phyloP scores from a whole-genome alignment of 2,329 filamentous ascomycete genomes.

The Ophiostoma australiae region DNA sequence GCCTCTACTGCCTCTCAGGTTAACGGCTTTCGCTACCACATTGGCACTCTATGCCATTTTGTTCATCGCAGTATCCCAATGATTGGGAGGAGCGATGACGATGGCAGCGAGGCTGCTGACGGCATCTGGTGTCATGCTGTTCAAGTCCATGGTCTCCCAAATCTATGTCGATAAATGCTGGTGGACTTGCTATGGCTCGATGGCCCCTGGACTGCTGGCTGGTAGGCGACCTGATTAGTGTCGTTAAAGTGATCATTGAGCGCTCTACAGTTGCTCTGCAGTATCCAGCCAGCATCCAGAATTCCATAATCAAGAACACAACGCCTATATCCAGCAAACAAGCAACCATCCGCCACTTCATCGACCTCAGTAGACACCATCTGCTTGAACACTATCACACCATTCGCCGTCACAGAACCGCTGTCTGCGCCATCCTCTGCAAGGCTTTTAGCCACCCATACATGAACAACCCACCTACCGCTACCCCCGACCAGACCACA shows the following conservation, averaged over 20 bases:
- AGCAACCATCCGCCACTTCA: background rate
- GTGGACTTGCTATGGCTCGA: background rate
- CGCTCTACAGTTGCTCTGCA: background rate
- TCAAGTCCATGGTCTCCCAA: background rate
- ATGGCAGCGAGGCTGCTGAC: background rate
- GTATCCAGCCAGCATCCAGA: background rate
- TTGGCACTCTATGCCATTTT: background rate
- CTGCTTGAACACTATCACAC: background rate
- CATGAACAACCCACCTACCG: background rate
- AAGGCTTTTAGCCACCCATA: slow-evolving; percentile 5
- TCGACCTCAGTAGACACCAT: background rate
- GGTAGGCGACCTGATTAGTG: background rate
- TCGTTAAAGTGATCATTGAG: background rate
- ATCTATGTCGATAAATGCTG: background rate
- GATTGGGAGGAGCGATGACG: slow-evolving; percentile 4
- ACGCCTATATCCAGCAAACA: too few species aligned
- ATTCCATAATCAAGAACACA: too few species aligned
- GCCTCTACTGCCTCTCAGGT: background rate
- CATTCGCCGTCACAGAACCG: background rate
- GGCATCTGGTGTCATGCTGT: background rate
- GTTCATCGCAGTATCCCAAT: slow-evolving; percentile 8
- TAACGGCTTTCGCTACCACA: background rate
- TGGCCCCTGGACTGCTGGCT: background rate
- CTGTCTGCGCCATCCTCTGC: background rate
- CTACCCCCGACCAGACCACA: background rate